phyloP scores from a whole-genome alignment of 139 green algal species.

The Chlamydomonas schloesseri region DNA sequence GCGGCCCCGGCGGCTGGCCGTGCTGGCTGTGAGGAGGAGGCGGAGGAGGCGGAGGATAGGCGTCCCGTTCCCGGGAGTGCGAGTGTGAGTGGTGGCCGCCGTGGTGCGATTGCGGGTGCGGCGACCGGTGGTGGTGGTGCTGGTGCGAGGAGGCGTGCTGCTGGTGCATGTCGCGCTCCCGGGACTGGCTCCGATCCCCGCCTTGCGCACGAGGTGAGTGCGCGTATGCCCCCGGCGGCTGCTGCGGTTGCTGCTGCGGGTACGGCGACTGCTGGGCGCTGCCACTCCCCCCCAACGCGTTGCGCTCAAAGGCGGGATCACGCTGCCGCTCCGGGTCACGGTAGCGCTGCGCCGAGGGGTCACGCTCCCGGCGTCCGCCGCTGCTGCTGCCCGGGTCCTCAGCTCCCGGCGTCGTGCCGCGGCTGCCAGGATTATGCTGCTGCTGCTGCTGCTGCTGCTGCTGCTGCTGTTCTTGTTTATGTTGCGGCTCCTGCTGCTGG shows the following conservation, averaged over 20 bases:
- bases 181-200: background rate
- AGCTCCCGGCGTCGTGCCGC: no score
- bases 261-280: no score
- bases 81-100: no score
- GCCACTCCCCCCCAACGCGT: background rate
- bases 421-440: background rate
- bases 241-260: background rate
- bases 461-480: background rate
- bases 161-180: background rate
- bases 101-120: background rate
- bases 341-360: background rate
- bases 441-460: background rate
- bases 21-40: no score
- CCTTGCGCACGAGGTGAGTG: no score
- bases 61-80: background rate
- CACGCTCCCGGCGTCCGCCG: background rate
- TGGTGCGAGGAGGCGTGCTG: background rate
- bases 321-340: conserved; percentile 9
- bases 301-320: conserved; percentile 14
- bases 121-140: background rate
- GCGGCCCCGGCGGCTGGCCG: no score
- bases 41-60: background rate
- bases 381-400: background rate
- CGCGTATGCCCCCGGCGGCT: background rate
- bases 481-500: no score